Evolutionary conservation across 2,329 filamentous ascomycete genomes (phyloP), one percentile per base, ranked within the genome.

Genomic region (Triangularia setosa): DNA sequence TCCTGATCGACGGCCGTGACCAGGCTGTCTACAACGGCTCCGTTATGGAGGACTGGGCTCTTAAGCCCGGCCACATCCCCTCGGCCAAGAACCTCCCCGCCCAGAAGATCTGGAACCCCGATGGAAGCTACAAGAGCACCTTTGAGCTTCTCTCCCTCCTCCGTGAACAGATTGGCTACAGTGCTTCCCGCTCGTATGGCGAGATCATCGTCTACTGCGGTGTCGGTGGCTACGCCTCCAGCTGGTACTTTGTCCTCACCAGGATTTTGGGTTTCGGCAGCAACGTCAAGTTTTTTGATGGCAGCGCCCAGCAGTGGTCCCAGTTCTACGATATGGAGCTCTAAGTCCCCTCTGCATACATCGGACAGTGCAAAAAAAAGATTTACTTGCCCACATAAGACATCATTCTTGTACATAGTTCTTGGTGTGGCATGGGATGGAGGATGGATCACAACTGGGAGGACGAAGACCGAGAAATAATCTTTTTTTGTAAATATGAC

Each of bases 41-140:
- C 56, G 61, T 64, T 12, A 18, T 68, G 4, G 67, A 68, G 65
- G 58, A 65, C 14, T 68, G 67, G 65, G 65, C 67, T 21, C 52
- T 56, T 55, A 64, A 62, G 55, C 58, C 65, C n/a, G 67, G 67
- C 55, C 67, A 68, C 53, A 68, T 68, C 56, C 67, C 64, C 55
- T 67, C 64, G 23, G 67, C 67, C 28, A 55, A 67, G 8, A 53
- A 25, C 24, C 65, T 68, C 48, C 67, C 30, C 30, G 14, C 30
- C 7, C 30, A 33, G 9, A 40, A 65, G 12, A 56, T 68, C 48
- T 68, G 67, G 67, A 68, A 68, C 58, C 25, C 60, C 25, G 67
- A 68, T 24, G 67, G 67, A 48, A 66, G 64, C 63, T 68, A 55
- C 57, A 68, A 68, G 67, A 63, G 55, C 63, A 61, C 62, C 11